A percentile compares a stretch with the other conserved stretches of the same genome.
Evolutionary conservation across 2,329 filamentous ascomycete species (phyloP).

Genomic region (Phaeophleospora eucalypticola): DNA sequence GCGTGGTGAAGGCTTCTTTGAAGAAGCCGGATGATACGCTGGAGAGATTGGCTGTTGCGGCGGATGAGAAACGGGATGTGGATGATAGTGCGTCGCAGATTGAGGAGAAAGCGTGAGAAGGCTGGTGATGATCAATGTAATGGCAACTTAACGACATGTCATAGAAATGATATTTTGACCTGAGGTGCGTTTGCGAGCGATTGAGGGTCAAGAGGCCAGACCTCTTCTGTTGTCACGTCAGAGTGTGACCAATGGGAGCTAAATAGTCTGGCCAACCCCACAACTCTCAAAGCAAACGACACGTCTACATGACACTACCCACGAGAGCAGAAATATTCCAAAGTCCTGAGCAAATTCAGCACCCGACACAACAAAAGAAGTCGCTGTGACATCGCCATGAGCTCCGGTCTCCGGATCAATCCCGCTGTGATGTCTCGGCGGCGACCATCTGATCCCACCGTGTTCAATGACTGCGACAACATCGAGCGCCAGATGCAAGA

Average conservation of each 20-base stretch:
- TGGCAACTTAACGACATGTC: no score
- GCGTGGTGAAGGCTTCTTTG: constrained; percentile 12
- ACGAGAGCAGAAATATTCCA: no score
- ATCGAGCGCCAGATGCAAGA: constrained; percentile 15
- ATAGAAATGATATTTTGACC: no score
- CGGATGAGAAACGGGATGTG: constrained; percentile 8
- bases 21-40: constrained; percentile 10
- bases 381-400: background rate
- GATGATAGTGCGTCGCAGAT: constrained; percentile 10
- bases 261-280: no score
- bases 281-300: no score
- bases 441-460: background rate
- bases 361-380: background rate
- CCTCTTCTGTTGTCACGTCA: no score
- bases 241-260: no score
- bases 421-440: background rate
- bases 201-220: no score
- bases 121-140: no score
- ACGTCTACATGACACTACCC: no score
- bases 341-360: background rate
- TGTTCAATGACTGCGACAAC: constrained; percentile 7
- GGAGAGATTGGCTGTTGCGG: constrained; percentile 7
- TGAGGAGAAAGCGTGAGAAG: constrained; percentile 10
- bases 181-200: no score
- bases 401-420: background rate